Percentiles rank a stretch among this genome's conserved stretches.
phyloP scores from a whole-genome alignment of 257 asterid species.

The Gentiana straminea region DNA sequence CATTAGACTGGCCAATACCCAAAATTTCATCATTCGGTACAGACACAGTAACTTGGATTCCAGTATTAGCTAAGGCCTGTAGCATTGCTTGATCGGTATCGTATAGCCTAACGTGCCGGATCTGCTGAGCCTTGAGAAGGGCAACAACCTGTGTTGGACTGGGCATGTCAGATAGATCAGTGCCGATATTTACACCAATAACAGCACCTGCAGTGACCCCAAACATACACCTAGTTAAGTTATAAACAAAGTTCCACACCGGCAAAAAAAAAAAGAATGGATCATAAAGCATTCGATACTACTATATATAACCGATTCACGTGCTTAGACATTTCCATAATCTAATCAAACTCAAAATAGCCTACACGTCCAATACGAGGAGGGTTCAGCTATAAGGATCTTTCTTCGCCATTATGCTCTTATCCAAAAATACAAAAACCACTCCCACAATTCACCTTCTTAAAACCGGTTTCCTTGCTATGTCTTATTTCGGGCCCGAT shows the following conservation, averaged over 20 bases:
- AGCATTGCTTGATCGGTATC: constrained; percentile 69
- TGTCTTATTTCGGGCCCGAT: neutral
- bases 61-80: constrained; percentile 68
- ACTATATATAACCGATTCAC: too few species aligned
- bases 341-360: neutral
- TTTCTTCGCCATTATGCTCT: too few species aligned
- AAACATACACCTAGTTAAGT: neutral
- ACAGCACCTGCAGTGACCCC: constrained; percentile 40
- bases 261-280: neutral
- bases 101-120: constrained; percentile 58
- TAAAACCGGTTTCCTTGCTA: too few species aligned
- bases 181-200: constrained; percentile 77
- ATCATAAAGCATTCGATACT: neutral
- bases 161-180: constrained; percentile 80
- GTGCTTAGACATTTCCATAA: too few species aligned
- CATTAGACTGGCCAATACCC: constrained; percentile 79
- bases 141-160: constrained; percentile 71
- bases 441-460: too few species aligned
- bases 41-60: constrained; percentile 56
- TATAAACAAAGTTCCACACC: neutral
- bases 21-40: constrained; percentile 77
- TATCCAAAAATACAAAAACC: too few species aligned
- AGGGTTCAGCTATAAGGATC: too few species aligned
- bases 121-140: constrained; percentile 78
- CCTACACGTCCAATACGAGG: too few species aligned